These are phyloP conservation scores for Chytriomyces sp. DNA, from an alignment of 192 early-diverging fungal genomes.

Conservation along the genomic window DNA sequence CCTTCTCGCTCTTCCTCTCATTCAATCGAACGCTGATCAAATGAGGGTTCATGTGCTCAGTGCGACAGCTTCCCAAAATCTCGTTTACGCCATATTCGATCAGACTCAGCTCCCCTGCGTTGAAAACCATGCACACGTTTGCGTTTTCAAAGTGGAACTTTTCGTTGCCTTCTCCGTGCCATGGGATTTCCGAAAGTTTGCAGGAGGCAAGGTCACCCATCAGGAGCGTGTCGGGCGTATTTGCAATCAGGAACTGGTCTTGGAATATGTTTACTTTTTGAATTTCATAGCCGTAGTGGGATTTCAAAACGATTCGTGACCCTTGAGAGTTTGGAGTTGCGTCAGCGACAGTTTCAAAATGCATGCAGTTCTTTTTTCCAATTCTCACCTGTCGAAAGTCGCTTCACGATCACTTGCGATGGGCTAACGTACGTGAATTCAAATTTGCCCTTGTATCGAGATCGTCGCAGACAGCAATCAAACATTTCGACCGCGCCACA, in stretches of 20 bases:
- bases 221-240: slow-evolving; percentile 66
- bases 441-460: slow-evolving; percentile 72
- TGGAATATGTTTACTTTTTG: slow-evolving; percentile 74
- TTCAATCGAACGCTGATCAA: slow-evolving; percentile 68
- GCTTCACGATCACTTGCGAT: slow-evolving; percentile 70
- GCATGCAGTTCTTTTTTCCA: neutral
- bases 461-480: slow-evolving; percentile 68
- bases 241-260: slow-evolving; percentile 68
- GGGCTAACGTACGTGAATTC: slow-evolving; percentile 72
- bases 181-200: slow-evolving; percentile 70
- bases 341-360: neutral
- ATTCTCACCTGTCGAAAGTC: slow-evolving; percentile 57
- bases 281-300: slow-evolving; percentile 70
- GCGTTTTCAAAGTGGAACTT: slow-evolving; percentile 70
- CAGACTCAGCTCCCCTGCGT: slow-evolving; percentile 66
- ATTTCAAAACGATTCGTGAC: slow-evolving; percentile 69
- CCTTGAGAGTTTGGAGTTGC: slow-evolving; percentile 29
- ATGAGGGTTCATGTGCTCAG: slow-evolving; percentile 70
- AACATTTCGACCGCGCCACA: slow-evolving; percentile 66
- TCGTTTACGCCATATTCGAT: slow-evolving; percentile 74
- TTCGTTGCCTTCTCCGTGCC: slow-evolving; percentile 61
- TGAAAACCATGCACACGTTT: slow-evolving; percentile 70
- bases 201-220: slow-evolving; percentile 68
- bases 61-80: slow-evolving; percentile 63
- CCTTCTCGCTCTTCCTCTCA: slow-evolving; percentile 60